Conservation (phyloP, 2,329 filamentous ascomycete species). For the Gyromitra esculenta region DNA sequence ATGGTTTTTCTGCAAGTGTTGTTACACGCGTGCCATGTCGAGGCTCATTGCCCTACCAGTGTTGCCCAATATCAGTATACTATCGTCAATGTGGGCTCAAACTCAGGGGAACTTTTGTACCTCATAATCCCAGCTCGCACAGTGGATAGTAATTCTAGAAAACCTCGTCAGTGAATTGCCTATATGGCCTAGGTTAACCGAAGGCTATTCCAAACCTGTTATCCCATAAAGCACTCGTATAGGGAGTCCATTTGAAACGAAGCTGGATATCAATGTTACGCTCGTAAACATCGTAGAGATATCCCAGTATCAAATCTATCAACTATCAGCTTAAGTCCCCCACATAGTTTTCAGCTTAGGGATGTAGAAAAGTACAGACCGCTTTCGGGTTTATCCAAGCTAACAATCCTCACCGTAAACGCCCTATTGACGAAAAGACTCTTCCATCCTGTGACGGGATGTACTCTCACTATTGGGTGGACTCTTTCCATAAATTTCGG, state of each 20-base stretch:
- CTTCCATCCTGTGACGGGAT: constrained; percentile 10
- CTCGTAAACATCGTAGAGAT: constrained; percentile 10
- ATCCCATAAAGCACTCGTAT: constrained; percentile 5
- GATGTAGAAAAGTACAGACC: not conserved
- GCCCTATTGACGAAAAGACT: constrained; percentile 11
- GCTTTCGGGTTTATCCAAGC: constrained; percentile 2
- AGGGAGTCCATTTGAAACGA: constrained; percentile 3
- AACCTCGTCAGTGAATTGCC: not conserved
- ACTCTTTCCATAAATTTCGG: not conserved
- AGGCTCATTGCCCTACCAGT: constrained; percentile 2
- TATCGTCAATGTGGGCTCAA: not conserved
- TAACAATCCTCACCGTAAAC: constrained; percentile 1
- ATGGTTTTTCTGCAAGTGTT: constrained; percentile 3
- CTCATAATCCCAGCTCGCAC: not conserved
- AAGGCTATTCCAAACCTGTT: not conserved
- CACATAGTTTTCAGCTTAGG: not conserved
- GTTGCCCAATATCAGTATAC: not conserved
- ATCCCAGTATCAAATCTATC: constrained; percentile 7
- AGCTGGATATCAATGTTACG: constrained; percentile 5
- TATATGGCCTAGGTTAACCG: not conserved
- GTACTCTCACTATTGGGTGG: not conserved
- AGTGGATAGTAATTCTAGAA: not conserved
- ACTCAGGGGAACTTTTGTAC: not conserved
- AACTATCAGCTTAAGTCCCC: not conserved
- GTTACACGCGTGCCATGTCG: constrained; percentile 8